A percentile compares a stretch with the other conserved stretches of the same genome.
Conservation (phyloP, 345 rosid genomes). For the Euphorbia tirucalli region DNA sequence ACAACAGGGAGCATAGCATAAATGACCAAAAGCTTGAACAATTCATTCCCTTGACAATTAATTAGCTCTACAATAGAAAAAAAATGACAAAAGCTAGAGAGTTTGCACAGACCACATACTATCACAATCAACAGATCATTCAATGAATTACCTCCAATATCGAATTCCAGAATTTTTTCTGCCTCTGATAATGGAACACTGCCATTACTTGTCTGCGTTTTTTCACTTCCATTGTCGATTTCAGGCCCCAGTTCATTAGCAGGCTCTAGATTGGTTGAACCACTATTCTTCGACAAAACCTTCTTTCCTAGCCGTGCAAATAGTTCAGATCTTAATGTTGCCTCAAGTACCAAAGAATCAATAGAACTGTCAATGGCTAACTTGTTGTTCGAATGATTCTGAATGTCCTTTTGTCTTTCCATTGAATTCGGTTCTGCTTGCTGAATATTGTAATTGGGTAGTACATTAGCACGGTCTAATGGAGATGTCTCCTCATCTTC, state of each 20-base stretch:
- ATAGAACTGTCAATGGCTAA: constrained; percentile 30
- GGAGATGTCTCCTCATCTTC: constrained; percentile 62
- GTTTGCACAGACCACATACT: neutral
- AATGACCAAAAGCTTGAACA: neutral
- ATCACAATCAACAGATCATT: neutral
- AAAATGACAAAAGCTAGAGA: neutral
- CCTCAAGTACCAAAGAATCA: constrained; percentile 73
- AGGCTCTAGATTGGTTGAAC: constrained; percentile 37
- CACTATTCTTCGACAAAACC: constrained; percentile 44
- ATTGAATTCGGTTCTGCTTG: constrained; percentile 31
- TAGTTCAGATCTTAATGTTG: constrained; percentile 75
- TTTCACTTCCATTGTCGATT: constrained; percentile 61
- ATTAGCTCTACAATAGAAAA: constrained; percentile 4
- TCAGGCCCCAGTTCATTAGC: constrained; percentile 47
- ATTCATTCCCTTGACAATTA: neutral
- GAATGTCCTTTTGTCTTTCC: constrained; percentile 29
- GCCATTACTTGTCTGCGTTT: constrained; percentile 49
- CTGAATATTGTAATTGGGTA: constrained; percentile 33
- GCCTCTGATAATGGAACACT: constrained; percentile 42
- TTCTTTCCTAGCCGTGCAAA: constrained; percentile 60
- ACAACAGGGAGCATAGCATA: neutral
- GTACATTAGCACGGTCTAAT: constrained; percentile 41
- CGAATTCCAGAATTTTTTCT: constrained; percentile 39
- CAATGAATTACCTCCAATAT: constrained; percentile 46
- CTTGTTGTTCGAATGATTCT: constrained; percentile 18